These are phyloP conservation scores for Kernera saxatilis DNA, from an alignment of 345 rosid genomes.

Conservation along the genomic window DNA sequence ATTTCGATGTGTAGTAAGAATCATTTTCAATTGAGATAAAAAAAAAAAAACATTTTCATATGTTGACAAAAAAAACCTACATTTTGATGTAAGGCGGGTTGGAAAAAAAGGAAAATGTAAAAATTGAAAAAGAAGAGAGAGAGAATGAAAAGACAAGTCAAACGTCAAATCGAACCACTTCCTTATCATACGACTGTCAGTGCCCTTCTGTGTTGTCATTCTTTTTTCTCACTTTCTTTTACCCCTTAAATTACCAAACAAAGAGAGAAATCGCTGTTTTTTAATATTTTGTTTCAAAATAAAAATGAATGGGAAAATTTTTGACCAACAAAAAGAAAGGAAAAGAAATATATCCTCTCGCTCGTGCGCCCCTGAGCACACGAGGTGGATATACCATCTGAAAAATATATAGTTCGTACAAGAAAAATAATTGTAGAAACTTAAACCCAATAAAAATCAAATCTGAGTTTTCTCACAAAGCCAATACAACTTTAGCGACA, in stretches of 20 bases:
- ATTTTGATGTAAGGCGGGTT: background rate
- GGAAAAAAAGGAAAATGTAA: background rate
- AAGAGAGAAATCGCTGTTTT: background rate
- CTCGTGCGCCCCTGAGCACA: slow-evolving; percentile 28
- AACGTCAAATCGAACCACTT: slow-evolving; percentile 88
- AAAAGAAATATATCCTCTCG: background rate
- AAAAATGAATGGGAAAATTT: background rate
- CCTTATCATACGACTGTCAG: slow-evolving; percentile 98
- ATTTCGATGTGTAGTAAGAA: background rate
- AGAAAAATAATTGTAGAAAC: background rate
- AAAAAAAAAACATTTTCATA: background rate
- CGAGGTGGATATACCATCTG: slow-evolving; percentile 9
- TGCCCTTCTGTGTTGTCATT: slow-evolving; percentile 81
- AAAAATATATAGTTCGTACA: slow-evolving; percentile 21
- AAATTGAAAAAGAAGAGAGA: slow-evolving; percentile 1
- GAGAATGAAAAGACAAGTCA: slow-evolving; percentile 90
- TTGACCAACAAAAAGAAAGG: no score
- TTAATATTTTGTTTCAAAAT: background rate
- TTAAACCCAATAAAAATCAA: background rate
- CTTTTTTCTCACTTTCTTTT: slow-evolving; percentile 27
- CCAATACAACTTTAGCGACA: background rate
- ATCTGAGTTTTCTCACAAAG: background rate
- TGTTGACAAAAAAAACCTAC: background rate
- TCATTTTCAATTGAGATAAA: background rate
- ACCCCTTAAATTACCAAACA: slow-evolving; percentile 14